Percentiles rank a stretch among this genome's conserved stretches.
Evolutionary conservation across 2,329 filamentous ascomycete genomes (phyloP).

Genomic region (Dactylonectria macrodidyma): DNA sequence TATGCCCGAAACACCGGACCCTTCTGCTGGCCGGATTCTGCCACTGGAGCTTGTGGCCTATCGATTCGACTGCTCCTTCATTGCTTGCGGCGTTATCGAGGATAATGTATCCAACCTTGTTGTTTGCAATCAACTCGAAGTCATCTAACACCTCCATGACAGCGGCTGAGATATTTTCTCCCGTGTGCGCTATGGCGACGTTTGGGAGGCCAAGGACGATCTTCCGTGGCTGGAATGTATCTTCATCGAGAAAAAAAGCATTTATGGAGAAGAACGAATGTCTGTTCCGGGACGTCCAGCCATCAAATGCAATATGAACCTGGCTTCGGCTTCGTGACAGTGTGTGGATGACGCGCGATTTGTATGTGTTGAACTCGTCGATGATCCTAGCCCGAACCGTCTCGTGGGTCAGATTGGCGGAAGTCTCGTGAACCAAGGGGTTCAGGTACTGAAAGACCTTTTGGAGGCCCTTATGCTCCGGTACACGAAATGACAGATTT

Average conservation of each 20-base stretch:
- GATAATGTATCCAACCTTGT: not conserved
- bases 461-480: constrained; percentile 1
- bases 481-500: constrained; percentile 1
- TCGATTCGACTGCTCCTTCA: no score
- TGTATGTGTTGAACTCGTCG: not conserved
- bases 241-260: constrained; percentile 6
- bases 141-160: not conserved
- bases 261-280: constrained; percentile 11
- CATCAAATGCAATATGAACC: constrained; percentile 5
- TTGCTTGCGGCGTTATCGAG: not conserved
- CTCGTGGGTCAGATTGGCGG: not conserved
- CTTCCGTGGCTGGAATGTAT: constrained; percentile 10
- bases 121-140: not conserved
- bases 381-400: constrained; percentile 1
- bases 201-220: constrained; percentile 8
- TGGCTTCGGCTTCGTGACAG: constrained; percentile 7
- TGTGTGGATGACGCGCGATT: not conserved
- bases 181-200: constrained; percentile 2
- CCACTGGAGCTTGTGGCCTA: no score
- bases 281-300: constrained; percentile 5
- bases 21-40: no score
- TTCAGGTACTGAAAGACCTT: constrained; percentile 8
- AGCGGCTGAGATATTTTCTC: not conserved
- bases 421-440: constrained; percentile 2
- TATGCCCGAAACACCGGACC: no score